phyloP scores from a whole-genome alignment of 331 rosid species.

The Pyrus hybrid region DNA sequence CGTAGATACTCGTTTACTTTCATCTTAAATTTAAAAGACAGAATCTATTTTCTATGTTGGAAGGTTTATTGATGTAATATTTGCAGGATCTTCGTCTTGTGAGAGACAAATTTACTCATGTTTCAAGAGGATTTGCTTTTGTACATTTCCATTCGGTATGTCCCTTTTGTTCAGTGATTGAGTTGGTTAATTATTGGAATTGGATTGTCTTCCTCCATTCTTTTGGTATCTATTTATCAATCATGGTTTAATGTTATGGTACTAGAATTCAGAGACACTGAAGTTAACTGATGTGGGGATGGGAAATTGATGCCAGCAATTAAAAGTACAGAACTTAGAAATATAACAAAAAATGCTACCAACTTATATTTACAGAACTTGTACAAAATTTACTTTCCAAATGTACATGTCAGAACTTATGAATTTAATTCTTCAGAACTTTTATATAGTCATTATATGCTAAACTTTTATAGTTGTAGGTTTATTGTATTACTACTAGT shows the following conservation, averaged over 20 bases:
- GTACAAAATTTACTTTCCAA: not conserved
- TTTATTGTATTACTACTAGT: not conserved
- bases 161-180: slow-evolving; percentile 1
- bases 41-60: not conserved
- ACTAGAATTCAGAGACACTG: not conserved
- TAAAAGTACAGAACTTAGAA: not conserved
- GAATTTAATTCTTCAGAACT: not conserved
- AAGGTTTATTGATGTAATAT: slow-evolving; percentile 6
- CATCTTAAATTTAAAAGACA: not conserved
- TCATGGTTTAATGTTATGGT: not conserved
- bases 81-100: slow-evolving; percentile 97
- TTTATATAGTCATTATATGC: not conserved
- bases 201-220: not conserved
- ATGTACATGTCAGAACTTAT: not conserved
- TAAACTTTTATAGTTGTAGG: not conserved
- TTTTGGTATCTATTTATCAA: not conserved
- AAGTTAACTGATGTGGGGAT: not conserved
- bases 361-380: not conserved
- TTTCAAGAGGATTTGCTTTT: slow-evolving; percentile 98
- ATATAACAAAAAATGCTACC: not conserved
- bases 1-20: not conserved
- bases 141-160: slow-evolving; percentile 95
- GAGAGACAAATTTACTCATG: slow-evolving; percentile 96
- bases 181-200: not conserved
- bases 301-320: not conserved